Conservation (phyloP, 768 basidiomycete genomes). For the Tylopilus sp. region DNA sequence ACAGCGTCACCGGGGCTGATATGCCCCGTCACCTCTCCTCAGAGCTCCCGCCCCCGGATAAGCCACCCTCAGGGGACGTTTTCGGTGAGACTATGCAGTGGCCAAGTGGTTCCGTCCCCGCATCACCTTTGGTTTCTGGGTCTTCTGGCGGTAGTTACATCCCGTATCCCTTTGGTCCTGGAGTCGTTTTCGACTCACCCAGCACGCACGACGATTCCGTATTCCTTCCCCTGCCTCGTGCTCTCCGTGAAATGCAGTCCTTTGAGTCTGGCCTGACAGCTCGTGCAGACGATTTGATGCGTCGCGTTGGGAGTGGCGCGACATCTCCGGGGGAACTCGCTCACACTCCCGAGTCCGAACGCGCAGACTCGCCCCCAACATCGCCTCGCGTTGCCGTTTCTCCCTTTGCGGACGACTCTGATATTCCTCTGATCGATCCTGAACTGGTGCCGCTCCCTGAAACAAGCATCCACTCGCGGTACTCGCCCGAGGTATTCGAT, state of each 20-base stretch:
- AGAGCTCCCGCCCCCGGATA: slow-evolving; percentile 23
- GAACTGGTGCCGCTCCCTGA: slow-evolving; percentile 40
- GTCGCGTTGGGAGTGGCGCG: slow-evolving; percentile 11
- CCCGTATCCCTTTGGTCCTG: slow-evolving; percentile 59
- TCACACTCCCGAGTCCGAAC: background rate
- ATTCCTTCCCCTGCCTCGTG: slow-evolving; percentile 46
- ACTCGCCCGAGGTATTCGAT: slow-evolving; percentile 75
- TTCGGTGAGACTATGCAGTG: slow-evolving; percentile 69
- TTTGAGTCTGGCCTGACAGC: slow-evolving; percentile 84
- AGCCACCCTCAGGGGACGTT: slow-evolving; percentile 42
- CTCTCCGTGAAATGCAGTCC: slow-evolving; percentile 81
- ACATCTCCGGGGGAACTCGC: slow-evolving; percentile 8
- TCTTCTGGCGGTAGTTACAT: slow-evolving; percentile 31
- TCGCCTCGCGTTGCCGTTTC: slow-evolving; percentile 25
- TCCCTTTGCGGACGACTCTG: slow-evolving; percentile 29
- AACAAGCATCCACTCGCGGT: slow-evolving; percentile 55
- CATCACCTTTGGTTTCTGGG: slow-evolving; percentile 33
- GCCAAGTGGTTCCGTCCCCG: slow-evolving; percentile 34
- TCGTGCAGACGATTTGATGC: slow-evolving; percentile 43
- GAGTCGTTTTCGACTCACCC: slow-evolving; percentile 61
- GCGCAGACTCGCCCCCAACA: slow-evolving; percentile 8
- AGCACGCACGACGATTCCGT: slow-evolving; percentile 41
- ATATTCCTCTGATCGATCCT: slow-evolving; percentile 27
- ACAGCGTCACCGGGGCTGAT: slow-evolving; percentile 74
- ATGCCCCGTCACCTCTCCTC: slow-evolving; percentile 41